Conservation (phyloP, 228 moss, liverwort and hornwort species). For the Sphagnum fallax region DNA sequence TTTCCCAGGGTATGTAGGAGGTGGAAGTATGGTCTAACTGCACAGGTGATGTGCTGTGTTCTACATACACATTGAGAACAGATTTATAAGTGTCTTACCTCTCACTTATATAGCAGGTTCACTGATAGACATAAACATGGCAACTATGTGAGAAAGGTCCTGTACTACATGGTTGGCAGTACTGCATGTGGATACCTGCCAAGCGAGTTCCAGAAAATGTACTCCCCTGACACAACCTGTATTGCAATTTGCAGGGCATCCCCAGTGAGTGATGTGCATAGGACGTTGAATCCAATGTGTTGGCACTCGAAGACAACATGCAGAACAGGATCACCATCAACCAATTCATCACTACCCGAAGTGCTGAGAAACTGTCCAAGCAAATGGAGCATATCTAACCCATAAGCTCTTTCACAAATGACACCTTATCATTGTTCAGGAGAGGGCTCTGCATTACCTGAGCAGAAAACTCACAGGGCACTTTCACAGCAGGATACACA, state of each 20-base stretch:
- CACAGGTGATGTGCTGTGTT: no score
- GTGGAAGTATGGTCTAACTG: no score
- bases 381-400: no score
- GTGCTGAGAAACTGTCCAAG: neutral
- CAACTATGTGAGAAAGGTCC: no score
- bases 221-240: slow-evolving; percentile 83
- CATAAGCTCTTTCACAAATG: neutral
- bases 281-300: no score
- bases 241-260: neutral
- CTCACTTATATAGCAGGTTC: no score
- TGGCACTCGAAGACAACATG: neutral
- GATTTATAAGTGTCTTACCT: no score
- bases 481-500: slow-evolving; percentile 77
- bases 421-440: neutral
- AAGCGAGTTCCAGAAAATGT: slow-evolving; percentile 97
- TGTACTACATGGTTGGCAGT: slow-evolving; percentile 5
- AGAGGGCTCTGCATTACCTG: slow-evolving; percentile 20
- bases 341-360: neutral
- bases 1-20: no score
- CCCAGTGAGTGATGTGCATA: no score
- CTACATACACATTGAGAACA: no score
- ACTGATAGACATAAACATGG: no score
- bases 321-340: neutral
- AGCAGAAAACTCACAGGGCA: slow-evolving; percentile 74
- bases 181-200: slow-evolving; percentile 83